Percentiles rank a stretch among this genome's conserved stretches.
Conservation (phyloP, 2,329 filamentous ascomycete genomes). For the Calonectria hawksworthii region DNA sequence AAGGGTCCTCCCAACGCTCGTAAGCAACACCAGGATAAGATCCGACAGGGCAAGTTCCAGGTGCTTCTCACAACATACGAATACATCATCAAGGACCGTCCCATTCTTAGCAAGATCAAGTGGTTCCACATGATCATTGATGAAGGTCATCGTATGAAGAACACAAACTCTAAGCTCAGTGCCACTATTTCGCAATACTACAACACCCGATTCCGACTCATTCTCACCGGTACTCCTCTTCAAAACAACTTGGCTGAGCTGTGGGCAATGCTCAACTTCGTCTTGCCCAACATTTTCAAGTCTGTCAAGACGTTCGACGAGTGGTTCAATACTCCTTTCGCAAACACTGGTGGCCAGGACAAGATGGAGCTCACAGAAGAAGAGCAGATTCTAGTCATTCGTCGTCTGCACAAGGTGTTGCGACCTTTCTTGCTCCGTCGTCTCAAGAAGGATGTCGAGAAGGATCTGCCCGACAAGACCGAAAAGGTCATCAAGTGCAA, state of each 20-base stretch:
- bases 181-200: conserved; percentile 97
- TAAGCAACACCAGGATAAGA: conserved; percentile 92
- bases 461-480: conserved; percentile 98
- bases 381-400: conserved; percentile 98
- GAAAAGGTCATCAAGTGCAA: conserved; percentile 99
- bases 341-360: conserved; percentile 97
- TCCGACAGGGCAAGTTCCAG: conserved; percentile 95
- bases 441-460: conserved; percentile 99
- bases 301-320: conserved; percentile 99
- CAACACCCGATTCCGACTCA: conserved; percentile 92
- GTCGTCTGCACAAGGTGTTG: conserved; percentile 97
- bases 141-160: conserved; percentile 99
- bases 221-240: conserved; percentile 95
- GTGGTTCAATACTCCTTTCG: conserved; percentile 99
- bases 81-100: conserved; percentile 99
- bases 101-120: conserved; percentile 96
- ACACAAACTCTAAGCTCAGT: conserved; percentile 94
- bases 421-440: conserved; percentile 97
- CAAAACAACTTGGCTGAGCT: conserved; percentile 97
- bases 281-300: conserved; percentile 98
- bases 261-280: conserved; percentile 99
- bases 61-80: conserved; percentile 98
- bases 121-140: conserved; percentile 99
- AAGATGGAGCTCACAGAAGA: conserved; percentile 99
- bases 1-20: conserved; percentile 92